Base-by-base conservation (phyloP, 331 rosid species). In the Pyrus hybrid region DNA sequence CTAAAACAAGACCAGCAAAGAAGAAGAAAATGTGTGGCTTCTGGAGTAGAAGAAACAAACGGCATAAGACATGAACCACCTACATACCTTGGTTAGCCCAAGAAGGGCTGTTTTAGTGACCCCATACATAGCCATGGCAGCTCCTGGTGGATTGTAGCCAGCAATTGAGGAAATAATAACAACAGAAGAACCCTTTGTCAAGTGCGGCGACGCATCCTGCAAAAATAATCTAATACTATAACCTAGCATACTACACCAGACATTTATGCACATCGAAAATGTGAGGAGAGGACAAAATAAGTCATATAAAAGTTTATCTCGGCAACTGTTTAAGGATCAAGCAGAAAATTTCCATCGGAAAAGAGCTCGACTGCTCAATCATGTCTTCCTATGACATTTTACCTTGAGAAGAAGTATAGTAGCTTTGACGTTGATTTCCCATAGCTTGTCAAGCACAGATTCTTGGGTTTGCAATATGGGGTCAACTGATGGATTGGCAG, bases 391-490 rank as follows among this genome's bases (percentile, higher is more conserved):
- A 20, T 30, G 45, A 35, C 67, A 63, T 49, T 45, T 82, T 84
- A 90, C 99, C 97, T 92, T 79, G 11, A 92, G 83, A 83, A 94
- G 88, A 82, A 92, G 95, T 71, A 94, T 82, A 63, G 97, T 63
- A 67, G 97, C 93, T 85, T 94, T 94, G 87, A 94, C 99, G 87
- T 94, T 94, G 71, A 92, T 84, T 67, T 94, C 99, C 97, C 99
- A 94, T 13, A 88, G 83, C 85, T 94, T 94, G 91, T 94, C 97
- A 43, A 94, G 96, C 67, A 86, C 84, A 3, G 92, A 61, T 29
- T 94, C 99, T 58, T 83, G 28, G 41, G 92, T 85, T 73, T 78
- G 81, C 88, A 94, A 80, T 67, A 94, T 84, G 76, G 80, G 9
- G 26, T 92, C 92, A 3, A 80, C 80, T 6, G 97, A 85, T 20